Conservation (phyloP, 176 grass and related monocot genomes). For the Triticum aestivum region IWGSC_CS_RefSeq_v2.1 NC_057797.1:70557266-70557765, state of each 20-base stretch:
- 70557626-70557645: conserved; percentile 61
- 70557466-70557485: conserved; percentile 47
- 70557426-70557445: conserved; percentile 71
- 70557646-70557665: conserved; percentile 69
- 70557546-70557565: conserved; percentile 51
- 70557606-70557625: conserved; percentile 70
- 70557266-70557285: conserved; percentile 61
- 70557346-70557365: not conserved
- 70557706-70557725: not conserved
- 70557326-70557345: conserved; percentile 61
- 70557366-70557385: not conserved
- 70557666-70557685: conserved; percentile 64
- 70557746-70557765: not conserved
- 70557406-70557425: conserved; percentile 63
- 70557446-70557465: conserved; percentile 63
- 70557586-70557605: conserved; percentile 49
- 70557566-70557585: conserved; percentile 51
- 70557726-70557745: not conserved
- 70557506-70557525: conserved; percentile 51
- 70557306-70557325: conserved; percentile 48
- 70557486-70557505: conserved; percentile 14
- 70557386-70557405: conserved; percentile 40
- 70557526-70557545: conserved; percentile 67
- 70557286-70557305: conserved; percentile 48
- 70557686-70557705: conserved; percentile 49